Percentiles rank a stretch among this genome's conserved stretches.
Evolutionary conservation across 805 yeast genomes (phyloP).

Genomic region (Pichia heedii): DNA sequence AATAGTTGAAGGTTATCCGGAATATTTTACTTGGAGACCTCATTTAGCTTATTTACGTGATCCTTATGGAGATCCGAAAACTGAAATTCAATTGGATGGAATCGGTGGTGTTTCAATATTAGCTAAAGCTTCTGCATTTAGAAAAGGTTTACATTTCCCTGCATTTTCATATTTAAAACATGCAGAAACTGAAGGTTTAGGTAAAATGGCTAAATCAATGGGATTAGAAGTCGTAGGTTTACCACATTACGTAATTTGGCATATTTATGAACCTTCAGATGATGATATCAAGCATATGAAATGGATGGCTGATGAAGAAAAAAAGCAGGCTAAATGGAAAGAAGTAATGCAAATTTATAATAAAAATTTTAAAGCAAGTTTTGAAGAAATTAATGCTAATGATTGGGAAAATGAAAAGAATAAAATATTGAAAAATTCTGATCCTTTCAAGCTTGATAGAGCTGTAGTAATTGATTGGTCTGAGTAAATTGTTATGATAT

Average conservation of each 20-base stretch:
- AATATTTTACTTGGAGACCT: conserved; percentile 97
- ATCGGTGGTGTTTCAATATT: conserved; percentile 95
- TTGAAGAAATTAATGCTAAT: conserved; percentile 54
- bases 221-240: conserved; percentile 80
- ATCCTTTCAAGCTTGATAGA: conserved; percentile 38
- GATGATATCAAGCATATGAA: conserved; percentile 82
- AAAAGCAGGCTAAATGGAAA: conserved; percentile 52
- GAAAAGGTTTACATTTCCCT: conserved; percentile 88
- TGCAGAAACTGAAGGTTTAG: conserved; percentile 98
- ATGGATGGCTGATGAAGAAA: conserved; percentile 80
- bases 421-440: conserved; percentile 69
- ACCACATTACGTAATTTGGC: conserved; percentile 96
- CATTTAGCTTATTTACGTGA: conserved; percentile 92
- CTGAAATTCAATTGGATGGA: conserved; percentile 89
- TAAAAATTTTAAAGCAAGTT: conserved; percentile 69
- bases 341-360: conserved; percentile 57
- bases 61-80: conserved; percentile 91
- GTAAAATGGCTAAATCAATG: conserved; percentile 80
- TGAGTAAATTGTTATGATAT: conserved; percentile 25
- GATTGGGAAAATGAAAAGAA: conserved; percentile 69
- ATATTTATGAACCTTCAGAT: conserved; percentile 87
- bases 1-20: conserved; percentile 95
- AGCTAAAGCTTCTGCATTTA: conserved; percentile 78
- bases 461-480: conserved; percentile 59
- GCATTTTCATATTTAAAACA: conserved; percentile 94